Evolutionary conservation across 441 rosid genomes (phyloP).

Genomic region (Brassica balearica): DNA sequence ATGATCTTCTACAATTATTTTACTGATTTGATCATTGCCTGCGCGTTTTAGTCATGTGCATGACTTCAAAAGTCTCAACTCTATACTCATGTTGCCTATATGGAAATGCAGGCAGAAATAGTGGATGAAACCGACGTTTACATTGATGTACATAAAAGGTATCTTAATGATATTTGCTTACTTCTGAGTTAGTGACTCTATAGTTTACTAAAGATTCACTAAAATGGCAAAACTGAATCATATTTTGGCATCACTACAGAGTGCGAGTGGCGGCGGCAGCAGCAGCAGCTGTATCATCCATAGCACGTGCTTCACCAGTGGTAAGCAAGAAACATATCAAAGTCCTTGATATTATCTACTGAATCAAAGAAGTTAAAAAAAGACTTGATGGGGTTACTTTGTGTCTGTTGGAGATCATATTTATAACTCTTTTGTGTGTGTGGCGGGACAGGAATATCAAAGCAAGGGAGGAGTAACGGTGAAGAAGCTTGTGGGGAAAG

Average conservation of each 20-base stretch:
- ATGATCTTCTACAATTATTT: not conserved
- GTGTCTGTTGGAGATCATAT: not conserved
- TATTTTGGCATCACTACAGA: constrained; percentile 43
- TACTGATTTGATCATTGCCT: not conserved
- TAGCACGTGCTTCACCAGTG: constrained; percentile 55
- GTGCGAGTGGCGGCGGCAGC: constrained; percentile 79
- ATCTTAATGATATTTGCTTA: constrained; percentile 7
- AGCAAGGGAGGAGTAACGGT: constrained; percentile 44
- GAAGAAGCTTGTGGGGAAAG: constrained; percentile 41
- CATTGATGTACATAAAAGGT: constrained; percentile 80
- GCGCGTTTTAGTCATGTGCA: not conserved
- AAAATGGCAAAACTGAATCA: not conserved
- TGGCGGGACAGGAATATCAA: constrained; percentile 46
- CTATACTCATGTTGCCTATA: constrained; percentile 6
- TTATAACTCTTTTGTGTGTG: constrained; percentile 23
- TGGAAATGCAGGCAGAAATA: constrained; percentile 65
- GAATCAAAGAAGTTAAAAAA: not conserved
- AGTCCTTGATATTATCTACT: not conserved
- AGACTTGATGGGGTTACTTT: not conserved
- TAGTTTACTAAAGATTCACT: constrained; percentile 9
- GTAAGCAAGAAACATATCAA: constrained; percentile 46
- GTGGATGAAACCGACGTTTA: constrained; percentile 81
- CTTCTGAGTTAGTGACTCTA: not conserved
- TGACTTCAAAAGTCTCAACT: not conserved
- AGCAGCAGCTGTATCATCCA: constrained; percentile 58